A percentile compares a stretch with the other conserved stretches of the same genome.
phyloP scores from a whole-genome alignment of 2,329 filamentous ascomycete genomes.

The Pseudogymnoascus sp. region DNA sequence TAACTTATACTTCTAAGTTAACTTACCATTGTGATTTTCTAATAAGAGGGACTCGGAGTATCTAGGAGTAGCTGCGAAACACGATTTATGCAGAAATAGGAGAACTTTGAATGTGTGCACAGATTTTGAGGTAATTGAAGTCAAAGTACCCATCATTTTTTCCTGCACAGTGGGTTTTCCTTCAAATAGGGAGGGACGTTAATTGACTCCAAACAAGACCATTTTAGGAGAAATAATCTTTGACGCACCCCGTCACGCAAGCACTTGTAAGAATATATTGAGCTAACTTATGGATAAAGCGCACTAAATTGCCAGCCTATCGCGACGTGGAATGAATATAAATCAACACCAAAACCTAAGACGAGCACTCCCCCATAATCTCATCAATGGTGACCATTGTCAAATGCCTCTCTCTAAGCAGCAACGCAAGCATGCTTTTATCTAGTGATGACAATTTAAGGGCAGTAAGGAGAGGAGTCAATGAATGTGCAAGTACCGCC shows the following conservation, averaged over 20 bases:
- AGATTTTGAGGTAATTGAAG: constrained; percentile 15
- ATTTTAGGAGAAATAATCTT: no score
- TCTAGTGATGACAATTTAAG: neutral
- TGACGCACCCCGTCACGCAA: neutral
- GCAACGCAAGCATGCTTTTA: neutral
- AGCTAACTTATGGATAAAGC: neutral
- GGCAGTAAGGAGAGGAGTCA: neutral
- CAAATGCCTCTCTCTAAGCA: neutral
- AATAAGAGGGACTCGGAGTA: no score
- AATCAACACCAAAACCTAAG: neutral
- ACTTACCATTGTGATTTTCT: no score
- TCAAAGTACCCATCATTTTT: constrained; percentile 16
- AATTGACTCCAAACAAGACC: no score
- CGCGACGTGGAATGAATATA: neutral
- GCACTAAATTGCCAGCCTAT: neutral
- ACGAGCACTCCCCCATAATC: neutral
- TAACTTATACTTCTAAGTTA: no score
- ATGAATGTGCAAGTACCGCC: neutral
- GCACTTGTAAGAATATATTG: neutral
- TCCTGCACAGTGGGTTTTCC: neutral
- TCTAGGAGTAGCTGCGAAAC: neutral
- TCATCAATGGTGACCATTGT: neutral
- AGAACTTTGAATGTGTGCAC: constrained; percentile 14
- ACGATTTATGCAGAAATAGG: constrained; percentile 9
- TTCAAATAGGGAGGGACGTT: no score